Percentiles rank a stretch among this genome's conserved stretches.
These are phyloP conservation scores for Cryptococcus sp. DNA, from an alignment of 1,284 basidiomycete genomes.

Conservation along the genomic window DNA sequence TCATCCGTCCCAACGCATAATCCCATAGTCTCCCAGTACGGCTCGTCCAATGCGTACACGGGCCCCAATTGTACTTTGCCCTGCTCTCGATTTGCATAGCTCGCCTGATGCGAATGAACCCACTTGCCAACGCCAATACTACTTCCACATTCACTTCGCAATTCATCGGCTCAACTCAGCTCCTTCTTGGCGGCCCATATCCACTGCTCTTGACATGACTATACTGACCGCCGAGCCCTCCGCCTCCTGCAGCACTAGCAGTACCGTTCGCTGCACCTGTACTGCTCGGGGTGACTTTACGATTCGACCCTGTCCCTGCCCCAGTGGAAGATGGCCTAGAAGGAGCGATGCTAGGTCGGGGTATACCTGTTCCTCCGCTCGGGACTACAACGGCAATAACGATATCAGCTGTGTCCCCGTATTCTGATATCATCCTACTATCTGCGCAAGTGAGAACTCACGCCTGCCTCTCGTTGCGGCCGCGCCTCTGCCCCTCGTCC, in stretches of 20 bases:
- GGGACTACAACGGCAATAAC: background rate
- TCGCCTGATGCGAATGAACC: too few species aligned
- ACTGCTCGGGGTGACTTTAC: constrained; percentile 1
- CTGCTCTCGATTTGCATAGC: too few species aligned
- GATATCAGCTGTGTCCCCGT: background rate
- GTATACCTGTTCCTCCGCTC: constrained; percentile 17
- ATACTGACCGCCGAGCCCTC: constrained; percentile 35
- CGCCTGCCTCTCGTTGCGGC: constrained; percentile 17
- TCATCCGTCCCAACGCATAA: too few species aligned
- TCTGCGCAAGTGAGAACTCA: constrained; percentile 4
- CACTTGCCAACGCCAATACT: too few species aligned
- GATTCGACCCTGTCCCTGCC: background rate
- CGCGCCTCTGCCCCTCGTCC: constrained; percentile 10
- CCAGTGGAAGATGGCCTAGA: constrained; percentile 4
- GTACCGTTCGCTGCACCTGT: constrained; percentile 5
- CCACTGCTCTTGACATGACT: constrained; percentile 49
- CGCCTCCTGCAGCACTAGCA: constrained; percentile 20
- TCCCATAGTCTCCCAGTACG: too few species aligned
- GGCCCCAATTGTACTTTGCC: too few species aligned
- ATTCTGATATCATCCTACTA: background rate
- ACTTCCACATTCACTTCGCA: too few species aligned
- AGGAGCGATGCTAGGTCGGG: constrained; percentile 12
- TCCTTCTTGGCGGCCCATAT: constrained; percentile 37
- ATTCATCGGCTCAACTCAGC: background rate
- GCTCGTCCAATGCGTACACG: too few species aligned